phyloP scores from a whole-genome alignment of 768 basidiomycete genomes.

The Mycena indigotica region DNA sequence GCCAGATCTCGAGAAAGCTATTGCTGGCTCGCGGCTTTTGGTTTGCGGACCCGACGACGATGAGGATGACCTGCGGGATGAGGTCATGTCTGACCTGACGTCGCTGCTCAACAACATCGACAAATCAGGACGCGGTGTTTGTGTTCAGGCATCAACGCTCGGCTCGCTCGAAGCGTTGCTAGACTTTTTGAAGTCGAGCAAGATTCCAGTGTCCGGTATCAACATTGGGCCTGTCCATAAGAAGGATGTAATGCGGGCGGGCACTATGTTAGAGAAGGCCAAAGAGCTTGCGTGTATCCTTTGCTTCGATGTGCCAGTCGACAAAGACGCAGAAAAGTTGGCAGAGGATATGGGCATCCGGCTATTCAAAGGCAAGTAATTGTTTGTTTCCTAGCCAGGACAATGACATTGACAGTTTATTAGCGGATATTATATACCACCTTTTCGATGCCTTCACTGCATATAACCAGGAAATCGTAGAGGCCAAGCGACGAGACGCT shows the following conservation, averaged over 20 bases:
- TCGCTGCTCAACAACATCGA: constrained; percentile 87
- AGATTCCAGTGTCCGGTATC: constrained; percentile 96
- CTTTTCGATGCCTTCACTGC: constrained; percentile 95
- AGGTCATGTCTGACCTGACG: constrained; percentile 95
- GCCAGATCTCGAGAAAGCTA: constrained; percentile 95
- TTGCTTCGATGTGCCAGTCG: constrained; percentile 93
- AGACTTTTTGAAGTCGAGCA: constrained; percentile 92
- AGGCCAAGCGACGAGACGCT: constrained; percentile 90
- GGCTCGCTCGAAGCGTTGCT: constrained; percentile 96
- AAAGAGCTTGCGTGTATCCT: constrained; percentile 94
- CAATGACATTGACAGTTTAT: constrained; percentile 12
- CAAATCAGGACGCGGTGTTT: constrained; percentile 95
- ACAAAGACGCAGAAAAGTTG: constrained; percentile 88
- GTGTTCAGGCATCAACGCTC: constrained; percentile 95
- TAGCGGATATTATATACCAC: constrained; percentile 99
- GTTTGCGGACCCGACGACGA: constrained; percentile 95
- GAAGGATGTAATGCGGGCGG: constrained; percentile 89
- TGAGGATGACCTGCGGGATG: constrained; percentile 91
- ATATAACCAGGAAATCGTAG: constrained; percentile 88
- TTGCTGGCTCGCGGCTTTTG: constrained; percentile 92
- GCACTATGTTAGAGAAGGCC: constrained; percentile 93
- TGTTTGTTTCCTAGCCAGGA: constrained; percentile 4
- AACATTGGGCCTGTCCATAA: constrained; percentile 98
- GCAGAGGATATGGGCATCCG: constrained; percentile 94
- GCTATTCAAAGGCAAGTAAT: constrained; percentile 80